Evolutionary conservation across 2,329 filamentous ascomycete species (phyloP).

Genomic region (Pseudonectria buxi): DNA sequence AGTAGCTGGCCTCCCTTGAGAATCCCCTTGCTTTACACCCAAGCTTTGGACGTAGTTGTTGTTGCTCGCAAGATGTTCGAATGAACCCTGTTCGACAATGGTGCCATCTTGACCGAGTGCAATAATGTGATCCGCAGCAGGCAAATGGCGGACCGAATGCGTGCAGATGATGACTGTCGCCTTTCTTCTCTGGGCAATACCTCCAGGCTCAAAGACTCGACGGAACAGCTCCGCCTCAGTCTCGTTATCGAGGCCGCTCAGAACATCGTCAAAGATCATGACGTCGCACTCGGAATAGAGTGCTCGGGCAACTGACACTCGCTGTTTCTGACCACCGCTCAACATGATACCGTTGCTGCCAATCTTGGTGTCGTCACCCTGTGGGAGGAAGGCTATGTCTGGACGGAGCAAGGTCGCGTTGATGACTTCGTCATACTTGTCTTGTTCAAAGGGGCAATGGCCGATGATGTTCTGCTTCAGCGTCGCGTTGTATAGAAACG

Average conservation of each 20-base stretch:
- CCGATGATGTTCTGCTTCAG: constrained; percentile 34
- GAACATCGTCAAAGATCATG: constrained; percentile 39
- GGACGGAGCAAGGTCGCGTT: constrained; percentile 25
- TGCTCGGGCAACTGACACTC: constrained; percentile 36
- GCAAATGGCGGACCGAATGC: constrained; percentile 26
- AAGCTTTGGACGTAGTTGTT: constrained; percentile 34
- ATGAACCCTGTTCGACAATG: constrained; percentile 35
- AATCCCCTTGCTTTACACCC: constrained; percentile 20
- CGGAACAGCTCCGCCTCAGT: constrained; percentile 39
- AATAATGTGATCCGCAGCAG: constrained; percentile 39
- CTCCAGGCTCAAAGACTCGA: constrained; percentile 33
- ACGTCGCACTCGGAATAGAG: constrained; percentile 35
- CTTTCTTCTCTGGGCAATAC: constrained; percentile 31
- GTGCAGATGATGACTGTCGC: constrained; percentile 36
- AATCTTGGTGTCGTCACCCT: constrained; percentile 31
- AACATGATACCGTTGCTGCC: constrained; percentile 36
- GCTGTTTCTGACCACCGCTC: constrained; percentile 35
- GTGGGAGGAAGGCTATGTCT: constrained; percentile 26
- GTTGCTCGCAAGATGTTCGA: constrained; percentile 21
- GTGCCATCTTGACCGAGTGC: constrained; percentile 35
- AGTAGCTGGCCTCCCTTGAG: too few species aligned
- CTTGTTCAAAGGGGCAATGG: constrained; percentile 21
- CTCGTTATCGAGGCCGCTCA: constrained; percentile 37
- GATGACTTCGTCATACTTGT: constrained; percentile 29
- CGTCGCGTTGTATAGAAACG: constrained; percentile 28